Evolutionary conservation across 2,329 filamentous ascomycete species (phyloP).

Genomic region (Thelonectria blattea): DNA sequence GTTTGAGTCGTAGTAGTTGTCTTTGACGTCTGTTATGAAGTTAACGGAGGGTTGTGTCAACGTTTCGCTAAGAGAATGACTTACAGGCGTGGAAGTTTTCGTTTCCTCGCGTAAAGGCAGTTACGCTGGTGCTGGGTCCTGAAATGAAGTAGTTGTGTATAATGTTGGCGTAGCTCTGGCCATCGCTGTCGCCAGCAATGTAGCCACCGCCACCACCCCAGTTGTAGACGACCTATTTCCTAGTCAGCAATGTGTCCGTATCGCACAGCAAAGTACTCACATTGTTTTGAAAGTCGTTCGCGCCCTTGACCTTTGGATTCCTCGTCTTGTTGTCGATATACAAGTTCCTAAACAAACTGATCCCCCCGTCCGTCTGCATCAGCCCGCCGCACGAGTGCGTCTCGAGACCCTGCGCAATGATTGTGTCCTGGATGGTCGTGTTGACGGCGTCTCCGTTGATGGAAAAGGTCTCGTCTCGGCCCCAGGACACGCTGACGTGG

Average conservation of each 20-base stretch:
- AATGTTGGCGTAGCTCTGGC: constrained; percentile 56
- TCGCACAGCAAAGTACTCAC: constrained; percentile 12
- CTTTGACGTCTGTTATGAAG: constrained; percentile 46
- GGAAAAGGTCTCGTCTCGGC: constrained; percentile 61
- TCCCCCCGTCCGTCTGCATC: constrained; percentile 56
- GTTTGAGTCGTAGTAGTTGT: constrained; percentile 59
- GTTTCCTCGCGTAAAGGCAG: constrained; percentile 62
- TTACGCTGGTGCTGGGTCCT: constrained; percentile 55
- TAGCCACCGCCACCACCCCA: constrained; percentile 61
- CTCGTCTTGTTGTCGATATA: constrained; percentile 64
- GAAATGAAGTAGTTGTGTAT: constrained; percentile 64
- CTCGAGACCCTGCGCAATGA: constrained; percentile 60
- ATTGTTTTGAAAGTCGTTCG: constrained; percentile 59
- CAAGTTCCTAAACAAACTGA: constrained; percentile 59
- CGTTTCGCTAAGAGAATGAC: constrained; percentile 1
- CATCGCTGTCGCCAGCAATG: constrained; percentile 57
- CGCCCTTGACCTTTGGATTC: constrained; percentile 62
- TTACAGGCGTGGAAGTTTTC: constrained; percentile 56
- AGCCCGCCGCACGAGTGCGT: constrained; percentile 60
- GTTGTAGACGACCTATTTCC: constrained; percentile 56
- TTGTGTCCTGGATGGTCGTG: constrained; percentile 58
- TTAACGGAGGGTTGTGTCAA: too few relatives aligned
- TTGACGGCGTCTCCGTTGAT: constrained; percentile 55
- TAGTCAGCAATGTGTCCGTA: constrained; percentile 14
- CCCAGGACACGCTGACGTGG: constrained; percentile 59